Percentiles rank a stretch among this genome's conserved stretches.
Evolutionary conservation across 164 flowering plant species (phyloP).

Genomic region (Tetracentron sinense): DNA sequence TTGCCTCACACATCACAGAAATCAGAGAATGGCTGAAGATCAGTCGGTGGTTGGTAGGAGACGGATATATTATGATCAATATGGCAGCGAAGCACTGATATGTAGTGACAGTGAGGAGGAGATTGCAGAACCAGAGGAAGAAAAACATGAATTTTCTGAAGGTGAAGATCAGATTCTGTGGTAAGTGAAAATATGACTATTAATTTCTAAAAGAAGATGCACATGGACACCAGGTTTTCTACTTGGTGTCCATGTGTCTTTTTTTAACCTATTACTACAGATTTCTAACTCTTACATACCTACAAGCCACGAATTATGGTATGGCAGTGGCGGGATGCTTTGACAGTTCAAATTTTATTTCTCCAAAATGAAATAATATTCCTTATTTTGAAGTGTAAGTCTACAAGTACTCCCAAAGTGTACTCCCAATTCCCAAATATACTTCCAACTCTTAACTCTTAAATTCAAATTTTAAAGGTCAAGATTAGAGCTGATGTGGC

Average conservation of each 20-base stretch:
- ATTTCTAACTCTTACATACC: background rate
- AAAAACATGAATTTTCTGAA: conserved; percentile 78
- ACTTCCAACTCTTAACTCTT: no score
- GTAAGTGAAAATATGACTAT: conserved; percentile 36
- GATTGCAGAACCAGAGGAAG: conserved; percentile 61
- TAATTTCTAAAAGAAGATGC: no score
- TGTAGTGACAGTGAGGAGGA: conserved; percentile 99
- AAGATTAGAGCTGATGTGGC: no score
- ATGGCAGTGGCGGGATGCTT: no score
- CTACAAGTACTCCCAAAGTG: no score
- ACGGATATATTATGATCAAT: conserved; percentile 85
- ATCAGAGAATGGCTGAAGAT: conserved; percentile 97
- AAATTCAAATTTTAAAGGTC: no score
- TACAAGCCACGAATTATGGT: background rate
- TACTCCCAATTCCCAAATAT: no score
- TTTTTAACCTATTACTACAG: background rate
- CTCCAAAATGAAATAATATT: no score
- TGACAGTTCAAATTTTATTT: no score
- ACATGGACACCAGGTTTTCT: no score
- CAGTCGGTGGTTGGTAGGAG: conserved; percentile 96
- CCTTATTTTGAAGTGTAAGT: no score
- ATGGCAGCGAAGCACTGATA: conserved; percentile 85
- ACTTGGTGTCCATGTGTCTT: background rate
- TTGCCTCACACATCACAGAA: conserved; percentile 54
- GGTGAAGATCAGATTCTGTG: conserved; percentile 79